Base-by-base conservation (phyloP, 2,329 filamentous ascomycete genomes). In the Lasiodiplodia citricola region DNA sequence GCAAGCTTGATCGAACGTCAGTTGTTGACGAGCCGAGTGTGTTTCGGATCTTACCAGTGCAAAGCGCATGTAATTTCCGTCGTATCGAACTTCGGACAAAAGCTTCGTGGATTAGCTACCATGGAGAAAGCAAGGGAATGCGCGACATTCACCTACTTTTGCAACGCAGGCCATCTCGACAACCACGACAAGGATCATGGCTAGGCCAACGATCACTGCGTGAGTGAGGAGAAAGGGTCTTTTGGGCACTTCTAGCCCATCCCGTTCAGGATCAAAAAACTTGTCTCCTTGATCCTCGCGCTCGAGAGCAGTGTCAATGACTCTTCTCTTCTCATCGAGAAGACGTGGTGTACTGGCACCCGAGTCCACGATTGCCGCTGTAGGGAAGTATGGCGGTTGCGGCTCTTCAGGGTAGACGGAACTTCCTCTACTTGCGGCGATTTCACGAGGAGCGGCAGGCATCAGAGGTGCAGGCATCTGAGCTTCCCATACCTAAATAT, bases 71-170 rank as follows among this genome's bases (percentile, higher is more conserved):
- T 77, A 84, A 52, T 71, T 76, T 44, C 76, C 77, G 70, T 80
- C 82, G 50, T 80, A 76, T 38, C 79, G 75, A 63, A 75, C 81
- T 71, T 82, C 78, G 8, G 77, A 78, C 37, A 83, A 52, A 10
- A 67, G 65, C 65, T 67, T 38, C 25, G 11, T 4, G 16, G 37
- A 23, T 64, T 41, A 66, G 23, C 16, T 6, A 13, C n/a, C 10
- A 58, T 18, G n/a, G 31, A 50, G 1, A 57, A 44, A 10, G 23
- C 31, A 21, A 2, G 8, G 31, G 31, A 7, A 69, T 50, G 5
- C 31, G 50, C 8, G 73, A 68, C 16, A 10, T 7, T 28, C 21
- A 70, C 70, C 8, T 47, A 74, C 73, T 68, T 75, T 75, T n/a
- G 75, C 74, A 11, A 76, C 69, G 64, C 75, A 76, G 2, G 74